Evolutionary conservation across 2,329 filamentous ascomycete genomes (phyloP).

Genomic region (Hypoxylon sp.): DNA sequence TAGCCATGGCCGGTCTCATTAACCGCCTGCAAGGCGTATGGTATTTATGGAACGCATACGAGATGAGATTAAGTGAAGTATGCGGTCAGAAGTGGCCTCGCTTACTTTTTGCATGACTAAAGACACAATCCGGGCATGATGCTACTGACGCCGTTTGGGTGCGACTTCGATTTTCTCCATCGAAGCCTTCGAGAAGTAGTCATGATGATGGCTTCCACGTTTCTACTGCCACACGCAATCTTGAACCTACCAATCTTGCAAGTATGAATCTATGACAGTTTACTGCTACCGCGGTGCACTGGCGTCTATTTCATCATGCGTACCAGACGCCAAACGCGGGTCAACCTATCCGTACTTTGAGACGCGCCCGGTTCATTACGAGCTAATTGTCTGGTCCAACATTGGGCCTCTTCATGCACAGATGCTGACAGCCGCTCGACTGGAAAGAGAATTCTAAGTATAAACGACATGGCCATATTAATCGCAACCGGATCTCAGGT

Average conservation of each 20-base stretch:
- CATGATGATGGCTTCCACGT: constrained; percentile 8
- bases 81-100: constrained; percentile 3
- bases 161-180: constrained; percentile 5
- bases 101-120: constrained; percentile 17
- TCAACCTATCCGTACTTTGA: not conserved
- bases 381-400: constrained; percentile 7
- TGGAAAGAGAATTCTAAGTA: constrained; percentile 3
- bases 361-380: constrained; percentile 1
- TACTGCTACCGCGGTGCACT: not conserved
- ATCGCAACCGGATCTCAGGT: constrained; percentile 15
- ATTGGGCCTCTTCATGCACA: constrained; percentile 14
- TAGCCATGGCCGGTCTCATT: constrained; percentile 22
- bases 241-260: constrained; percentile 1
- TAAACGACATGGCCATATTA: not conserved
- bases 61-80: no score
- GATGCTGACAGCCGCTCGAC: constrained; percentile 1
- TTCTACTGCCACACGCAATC: not conserved
- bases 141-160: constrained; percentile 15
- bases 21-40: constrained; percentile 21
- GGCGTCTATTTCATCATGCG: not conserved
- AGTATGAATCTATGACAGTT: not conserved
- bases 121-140: constrained; percentile 8
- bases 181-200: constrained; percentile 1
- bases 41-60: constrained; percentile 5
- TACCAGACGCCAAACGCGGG: not conserved